Percentiles rank a stretch among this genome's conserved stretches.
Evolutionary conservation across 2,329 filamentous ascomycete species (phyloP).

Genomic region (Colletotrichum zoysiae): DNA sequence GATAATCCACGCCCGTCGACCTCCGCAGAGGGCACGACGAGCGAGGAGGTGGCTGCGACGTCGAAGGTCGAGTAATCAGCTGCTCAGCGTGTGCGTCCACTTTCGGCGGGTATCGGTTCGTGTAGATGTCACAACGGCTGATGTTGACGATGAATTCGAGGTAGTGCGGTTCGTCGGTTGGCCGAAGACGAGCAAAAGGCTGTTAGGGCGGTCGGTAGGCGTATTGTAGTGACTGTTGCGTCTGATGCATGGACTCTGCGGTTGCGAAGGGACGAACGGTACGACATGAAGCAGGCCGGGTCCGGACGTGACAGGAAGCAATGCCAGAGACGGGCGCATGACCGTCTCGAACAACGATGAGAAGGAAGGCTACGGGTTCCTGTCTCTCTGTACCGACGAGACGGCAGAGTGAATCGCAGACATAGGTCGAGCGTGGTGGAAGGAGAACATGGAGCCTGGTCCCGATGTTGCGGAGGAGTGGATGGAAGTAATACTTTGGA

Average conservation of each 20-base stretch:
- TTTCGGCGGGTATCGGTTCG: constrained; percentile 34
- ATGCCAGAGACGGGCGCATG: constrained; percentile 14
- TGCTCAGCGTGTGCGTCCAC: constrained; percentile 12
- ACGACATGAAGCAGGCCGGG: constrained; percentile 36
- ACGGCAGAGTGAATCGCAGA: constrained; percentile 5
- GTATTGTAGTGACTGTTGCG: constrained; percentile 44
- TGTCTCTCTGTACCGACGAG: constrained; percentile 7
- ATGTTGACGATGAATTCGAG: constrained; percentile 10
- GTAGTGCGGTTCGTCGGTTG: constrained; percentile 15
- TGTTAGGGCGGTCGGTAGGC: constrained; percentile 45
- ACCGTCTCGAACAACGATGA: constrained; percentile 17
- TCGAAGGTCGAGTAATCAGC: constrained; percentile 11
- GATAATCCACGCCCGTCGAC: constrained; percentile 67
- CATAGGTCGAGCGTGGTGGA: constrained; percentile 24
- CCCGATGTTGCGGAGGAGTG: constrained; percentile 35
- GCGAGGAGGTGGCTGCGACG: constrained; percentile 50
- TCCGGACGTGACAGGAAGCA: constrained; percentile 9
- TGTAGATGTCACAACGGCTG: constrained; percentile 19
- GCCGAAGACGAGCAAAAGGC: constrained; percentile 43
- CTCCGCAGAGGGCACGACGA: constrained; percentile 71
- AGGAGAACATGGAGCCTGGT: constrained; percentile 12
- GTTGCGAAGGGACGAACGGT: constrained; percentile 42
- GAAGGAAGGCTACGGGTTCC: constrained; percentile 8
- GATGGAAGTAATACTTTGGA: constrained; percentile 41
- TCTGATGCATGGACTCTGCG: constrained; percentile 49